These are phyloP conservation scores for Ogataea kodamae DNA, from an alignment of 805 yeast species.

Conservation along the genomic window DNA sequence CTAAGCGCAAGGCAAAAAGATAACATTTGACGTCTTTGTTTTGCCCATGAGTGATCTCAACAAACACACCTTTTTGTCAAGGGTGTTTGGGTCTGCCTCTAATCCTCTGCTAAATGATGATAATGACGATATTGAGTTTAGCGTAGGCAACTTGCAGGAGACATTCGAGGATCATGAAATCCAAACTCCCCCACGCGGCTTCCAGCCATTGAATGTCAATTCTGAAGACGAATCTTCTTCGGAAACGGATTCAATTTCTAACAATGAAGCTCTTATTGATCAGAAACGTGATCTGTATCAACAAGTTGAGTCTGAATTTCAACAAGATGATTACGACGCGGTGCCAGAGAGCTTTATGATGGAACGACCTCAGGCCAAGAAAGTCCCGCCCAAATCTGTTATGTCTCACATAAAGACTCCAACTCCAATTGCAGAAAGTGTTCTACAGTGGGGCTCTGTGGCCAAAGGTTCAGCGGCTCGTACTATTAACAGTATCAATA, in stretches of 20 bases:
- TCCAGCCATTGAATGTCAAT: constrained; percentile 19
- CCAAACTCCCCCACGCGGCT: constrained; percentile 5
- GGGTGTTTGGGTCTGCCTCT: constrained; percentile 50
- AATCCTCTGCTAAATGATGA: constrained; percentile 33
- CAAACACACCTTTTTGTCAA: constrained; percentile 56
- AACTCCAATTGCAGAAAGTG: constrained; percentile 13
- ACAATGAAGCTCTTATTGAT: constrained; percentile 12
- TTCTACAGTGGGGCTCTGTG: constrained; percentile 25
- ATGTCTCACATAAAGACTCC: constrained; percentile 22
- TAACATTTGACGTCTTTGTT: constrained; percentile 8
- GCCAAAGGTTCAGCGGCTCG: constrained; percentile 29
- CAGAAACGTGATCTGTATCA: constrained; percentile 21
- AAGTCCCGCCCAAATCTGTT: constrained; percentile 5
- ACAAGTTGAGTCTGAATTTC: constrained; percentile 24
- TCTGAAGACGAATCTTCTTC: constrained; percentile 28
- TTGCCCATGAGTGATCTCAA: constrained; percentile 20
- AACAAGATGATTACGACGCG: constrained; percentile 27
- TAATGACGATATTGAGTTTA: constrained; percentile 24
- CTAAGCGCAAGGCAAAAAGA: constrained; percentile 10
- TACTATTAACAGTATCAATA: constrained; percentile 25
- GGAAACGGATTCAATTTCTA: constrained; percentile 14
- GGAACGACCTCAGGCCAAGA: constrained; percentile 16
- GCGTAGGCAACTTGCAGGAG: constrained; percentile 21
- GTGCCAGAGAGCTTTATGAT: constrained; percentile 30
- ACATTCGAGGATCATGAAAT: constrained; percentile 22